These are phyloP conservation scores for Suillus spraguei DNA, from an alignment of 768 basidiomycete species.

Conservation along the genomic window DNA sequence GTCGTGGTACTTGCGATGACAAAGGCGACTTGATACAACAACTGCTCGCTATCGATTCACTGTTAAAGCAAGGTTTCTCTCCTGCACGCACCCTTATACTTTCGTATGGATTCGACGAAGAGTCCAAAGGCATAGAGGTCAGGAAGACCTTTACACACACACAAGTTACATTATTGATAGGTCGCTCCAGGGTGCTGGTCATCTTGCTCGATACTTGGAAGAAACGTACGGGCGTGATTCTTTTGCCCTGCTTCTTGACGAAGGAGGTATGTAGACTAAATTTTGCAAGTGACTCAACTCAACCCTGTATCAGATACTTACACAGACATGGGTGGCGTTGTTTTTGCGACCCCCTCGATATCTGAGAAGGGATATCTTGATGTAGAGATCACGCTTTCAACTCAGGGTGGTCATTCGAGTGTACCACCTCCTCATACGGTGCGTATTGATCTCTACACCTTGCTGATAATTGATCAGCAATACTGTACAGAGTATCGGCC, in stretches of 20 bases:
- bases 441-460: slow-evolving; percentile 18
- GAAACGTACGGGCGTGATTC: slow-evolving; percentile 64
- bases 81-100: slow-evolving; percentile 46
- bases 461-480: background rate
- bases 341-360: slow-evolving; percentile 60
- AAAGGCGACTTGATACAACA: slow-evolving; percentile 64
- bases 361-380: slow-evolving; percentile 74
- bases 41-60: slow-evolving; percentile 50
- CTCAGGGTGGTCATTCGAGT: slow-evolving; percentile 80
- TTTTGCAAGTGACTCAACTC: background rate
- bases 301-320: slow-evolving; percentile 2
- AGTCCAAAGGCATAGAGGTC: slow-evolving; percentile 51
- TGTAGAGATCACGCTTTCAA: slow-evolving; percentile 58
- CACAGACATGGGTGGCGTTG: slow-evolving; percentile 10
- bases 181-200: slow-evolving; percentile 48
- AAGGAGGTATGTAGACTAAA: slow-evolving; percentile 58
- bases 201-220: slow-evolving; percentile 49
- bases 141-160: background rate
- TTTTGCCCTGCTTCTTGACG: slow-evolving; percentile 80
- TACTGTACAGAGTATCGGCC: slow-evolving; percentile 63
- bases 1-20: slow-evolving; percentile 74
- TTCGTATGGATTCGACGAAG: slow-evolving; percentile 55
- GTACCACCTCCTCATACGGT: slow-evolving; percentile 80
- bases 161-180: background rate
- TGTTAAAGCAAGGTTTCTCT: slow-evolving; percentile 46